Evolutionary conservation across 2,329 filamentous ascomycete genomes (phyloP).

Genomic region (Penicillium sp.): DNA sequence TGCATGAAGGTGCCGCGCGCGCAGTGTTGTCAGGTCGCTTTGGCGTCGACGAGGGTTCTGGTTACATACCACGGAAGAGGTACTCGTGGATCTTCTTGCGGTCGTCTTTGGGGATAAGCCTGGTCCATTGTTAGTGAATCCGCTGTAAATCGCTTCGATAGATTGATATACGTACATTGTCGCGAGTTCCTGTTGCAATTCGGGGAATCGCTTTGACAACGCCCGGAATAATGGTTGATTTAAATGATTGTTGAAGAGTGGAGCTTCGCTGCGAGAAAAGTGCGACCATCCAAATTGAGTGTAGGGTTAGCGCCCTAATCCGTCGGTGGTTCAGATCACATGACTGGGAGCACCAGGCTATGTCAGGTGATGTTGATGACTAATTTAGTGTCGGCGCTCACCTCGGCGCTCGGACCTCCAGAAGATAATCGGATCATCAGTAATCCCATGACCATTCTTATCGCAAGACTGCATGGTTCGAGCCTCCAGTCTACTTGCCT

Average conservation of each 20-base stretch:
- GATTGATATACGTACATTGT: constrained; percentile 44
- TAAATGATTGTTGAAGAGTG: constrained; percentile 36
- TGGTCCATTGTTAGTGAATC: constrained; percentile 37
- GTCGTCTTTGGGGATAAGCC: constrained; percentile 99
- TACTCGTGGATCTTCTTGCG: constrained; percentile 99
- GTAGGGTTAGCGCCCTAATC: constrained; percentile 34
- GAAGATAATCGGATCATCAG: background rate
- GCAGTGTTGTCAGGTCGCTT: constrained; percentile 8
- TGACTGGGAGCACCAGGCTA: background rate
- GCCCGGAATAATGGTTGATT: constrained; percentile 37
- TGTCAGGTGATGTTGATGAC: background rate
- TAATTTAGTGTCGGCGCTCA: too few relatives aligned
- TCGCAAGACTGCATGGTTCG: constrained; percentile 1
- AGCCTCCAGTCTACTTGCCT: background rate
- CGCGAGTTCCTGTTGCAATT: constrained; percentile 53
- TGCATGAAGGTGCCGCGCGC: background rate
- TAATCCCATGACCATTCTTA: constrained; percentile 17
- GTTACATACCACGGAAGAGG: constrained; percentile 79
- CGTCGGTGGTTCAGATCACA: constrained; percentile 3
- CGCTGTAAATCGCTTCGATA: background rate
- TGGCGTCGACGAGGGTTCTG: constrained; percentile 14
- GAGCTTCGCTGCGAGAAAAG: constrained; percentile 36
- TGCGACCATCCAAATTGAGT: constrained; percentile 34
- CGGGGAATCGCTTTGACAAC: constrained; percentile 53
- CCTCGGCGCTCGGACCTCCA: too few relatives aligned